Percentiles rank a stretch among this genome's conserved stretches.
Conservation (phyloP, 1,284 basidiomycete genomes). For the Pseudozyma thailandica region DNA sequence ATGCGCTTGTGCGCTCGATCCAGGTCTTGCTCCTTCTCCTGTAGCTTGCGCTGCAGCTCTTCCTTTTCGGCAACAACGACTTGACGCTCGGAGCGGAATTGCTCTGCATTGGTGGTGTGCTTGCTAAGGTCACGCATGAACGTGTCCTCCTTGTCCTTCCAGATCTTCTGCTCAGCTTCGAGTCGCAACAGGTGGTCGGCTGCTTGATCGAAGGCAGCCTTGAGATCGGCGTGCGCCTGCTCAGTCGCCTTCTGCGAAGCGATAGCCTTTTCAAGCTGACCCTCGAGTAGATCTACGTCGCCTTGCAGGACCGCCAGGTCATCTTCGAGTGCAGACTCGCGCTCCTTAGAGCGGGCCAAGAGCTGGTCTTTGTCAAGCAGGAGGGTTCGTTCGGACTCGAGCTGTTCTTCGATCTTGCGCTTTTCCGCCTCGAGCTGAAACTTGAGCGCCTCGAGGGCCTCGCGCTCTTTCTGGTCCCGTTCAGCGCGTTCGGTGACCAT, state of each 20-base stretch:
- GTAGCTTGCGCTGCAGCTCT: conserved; percentile 78
- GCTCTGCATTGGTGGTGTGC: conserved; percentile 45
- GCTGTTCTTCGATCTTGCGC: conserved; percentile 76
- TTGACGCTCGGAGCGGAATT: conserved; percentile 44
- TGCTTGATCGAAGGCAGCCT: conserved; percentile 81
- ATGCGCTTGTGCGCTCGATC: conserved; percentile 80
- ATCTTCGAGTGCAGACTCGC: conserved; percentile 85
- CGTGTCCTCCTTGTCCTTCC: conserved; percentile 73
- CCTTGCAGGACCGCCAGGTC: conserved; percentile 82
- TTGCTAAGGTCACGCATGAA: conserved; percentile 56
- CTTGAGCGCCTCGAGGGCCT: conserved; percentile 58
- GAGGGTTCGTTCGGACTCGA: conserved; percentile 83
- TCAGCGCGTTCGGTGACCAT: conserved; percentile 69
- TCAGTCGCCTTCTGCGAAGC: conserved; percentile 67
- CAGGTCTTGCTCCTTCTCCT: conserved; percentile 83
- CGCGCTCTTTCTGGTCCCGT: conserved; percentile 62
- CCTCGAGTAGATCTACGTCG: conserved; percentile 85
- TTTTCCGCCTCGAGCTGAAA: conserved; percentile 58
- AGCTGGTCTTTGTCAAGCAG: conserved; percentile 84
- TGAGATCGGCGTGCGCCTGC: conserved; percentile 76
- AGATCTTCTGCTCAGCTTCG: conserved; percentile 80
- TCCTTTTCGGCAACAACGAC: conserved; percentile 71
- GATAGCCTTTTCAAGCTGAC: conserved; percentile 83
- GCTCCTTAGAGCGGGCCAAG: conserved; percentile 85
- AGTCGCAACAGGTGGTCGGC: conserved; percentile 83